phyloP scores from a whole-genome alignment of 805 yeast genomes.

The Candida boleticola region DNA sequence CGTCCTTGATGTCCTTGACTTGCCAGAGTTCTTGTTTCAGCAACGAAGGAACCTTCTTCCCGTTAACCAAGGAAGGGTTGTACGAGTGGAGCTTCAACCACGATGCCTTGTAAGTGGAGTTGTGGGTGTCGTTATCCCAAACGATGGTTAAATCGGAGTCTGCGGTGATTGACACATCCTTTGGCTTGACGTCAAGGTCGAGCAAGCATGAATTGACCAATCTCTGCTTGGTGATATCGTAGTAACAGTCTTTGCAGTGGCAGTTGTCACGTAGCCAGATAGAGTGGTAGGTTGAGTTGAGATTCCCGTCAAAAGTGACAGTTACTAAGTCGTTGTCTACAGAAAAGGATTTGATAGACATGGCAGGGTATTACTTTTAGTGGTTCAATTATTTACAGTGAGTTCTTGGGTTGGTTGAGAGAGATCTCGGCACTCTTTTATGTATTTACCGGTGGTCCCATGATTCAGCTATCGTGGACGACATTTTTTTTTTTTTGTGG shows the following conservation, averaged over 20 bases:
- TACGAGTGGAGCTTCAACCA: constrained; percentile 54
- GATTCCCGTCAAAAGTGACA: constrained; percentile 2
- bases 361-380: too few relatives aligned
- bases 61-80: constrained; percentile 38
- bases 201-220: constrained; percentile 52
- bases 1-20: constrained; percentile 34
- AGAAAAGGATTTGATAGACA: neutral
- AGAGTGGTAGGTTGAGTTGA: constrained; percentile 32
- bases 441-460: too few relatives aligned
- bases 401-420: too few relatives aligned
- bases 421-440: too few relatives aligned
- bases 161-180: constrained; percentile 3
- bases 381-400: too few relatives aligned
- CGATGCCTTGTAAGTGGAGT: constrained; percentile 30
- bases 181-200: constrained; percentile 26
- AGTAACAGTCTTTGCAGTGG: constrained; percentile 55
- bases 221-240: constrained; percentile 56
- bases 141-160: constrained; percentile 14
- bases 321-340: neutral
- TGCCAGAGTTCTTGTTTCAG: constrained; percentile 42
- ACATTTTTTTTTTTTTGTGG: neutral
- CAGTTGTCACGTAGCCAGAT: constrained; percentile 69
- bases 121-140: constrained; percentile 45
- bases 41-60: constrained; percentile 21
- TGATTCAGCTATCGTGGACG: neutral